These are phyloP conservation scores for Mariannaea sp. DNA, from an alignment of 2,329 filamentous ascomycete species.

Conservation along the genomic window DNA sequence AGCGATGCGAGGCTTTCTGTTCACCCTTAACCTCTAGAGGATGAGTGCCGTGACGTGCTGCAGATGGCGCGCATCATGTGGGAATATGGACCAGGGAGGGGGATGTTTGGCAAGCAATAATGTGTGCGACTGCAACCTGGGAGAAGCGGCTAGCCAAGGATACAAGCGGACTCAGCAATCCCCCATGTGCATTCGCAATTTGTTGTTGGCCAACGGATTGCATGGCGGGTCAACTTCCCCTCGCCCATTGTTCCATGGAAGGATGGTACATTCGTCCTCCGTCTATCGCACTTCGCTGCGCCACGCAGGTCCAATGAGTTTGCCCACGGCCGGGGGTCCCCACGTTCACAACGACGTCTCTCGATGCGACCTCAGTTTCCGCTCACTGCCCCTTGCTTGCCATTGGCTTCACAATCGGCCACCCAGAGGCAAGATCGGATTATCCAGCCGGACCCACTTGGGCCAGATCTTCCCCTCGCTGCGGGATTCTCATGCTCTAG, in stretches of 20 bases:
- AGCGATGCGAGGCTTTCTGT: slow-evolving; percentile 6
- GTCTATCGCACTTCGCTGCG: background rate
- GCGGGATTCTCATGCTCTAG: slow-evolving; percentile 19
- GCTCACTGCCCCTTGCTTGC: background rate
- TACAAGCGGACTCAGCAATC: slow-evolving; percentile 32
- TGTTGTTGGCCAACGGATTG: slow-evolving; percentile 27
- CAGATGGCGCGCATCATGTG: slow-evolving; percentile 34
- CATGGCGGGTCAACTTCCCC: slow-evolving; percentile 12
- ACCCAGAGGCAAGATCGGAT: slow-evolving; percentile 30
- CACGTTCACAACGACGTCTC: background rate
- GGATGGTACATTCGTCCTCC: background rate
- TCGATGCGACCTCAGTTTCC: slow-evolving; percentile 2
- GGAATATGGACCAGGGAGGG: slow-evolving; percentile 22
- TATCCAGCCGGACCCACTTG: slow-evolving; percentile 25
- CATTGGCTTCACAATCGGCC: slow-evolving; percentile 17
- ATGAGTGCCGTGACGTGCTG: slow-evolving; percentile 23
- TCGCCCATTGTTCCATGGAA: background rate
- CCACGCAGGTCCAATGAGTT: background rate
- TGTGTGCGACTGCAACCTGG: slow-evolving; percentile 13
- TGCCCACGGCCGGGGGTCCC: background rate
- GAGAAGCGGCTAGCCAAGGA: slow-evolving; percentile 34
- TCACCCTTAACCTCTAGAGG: slow-evolving; percentile 22
- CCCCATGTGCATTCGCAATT: background rate
- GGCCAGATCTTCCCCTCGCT: slow-evolving; percentile 28
- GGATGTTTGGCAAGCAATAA: too few species aligned